Conservation (phyloP, 1,284 basidiomycete species). For the Boletus smithii region DNA sequence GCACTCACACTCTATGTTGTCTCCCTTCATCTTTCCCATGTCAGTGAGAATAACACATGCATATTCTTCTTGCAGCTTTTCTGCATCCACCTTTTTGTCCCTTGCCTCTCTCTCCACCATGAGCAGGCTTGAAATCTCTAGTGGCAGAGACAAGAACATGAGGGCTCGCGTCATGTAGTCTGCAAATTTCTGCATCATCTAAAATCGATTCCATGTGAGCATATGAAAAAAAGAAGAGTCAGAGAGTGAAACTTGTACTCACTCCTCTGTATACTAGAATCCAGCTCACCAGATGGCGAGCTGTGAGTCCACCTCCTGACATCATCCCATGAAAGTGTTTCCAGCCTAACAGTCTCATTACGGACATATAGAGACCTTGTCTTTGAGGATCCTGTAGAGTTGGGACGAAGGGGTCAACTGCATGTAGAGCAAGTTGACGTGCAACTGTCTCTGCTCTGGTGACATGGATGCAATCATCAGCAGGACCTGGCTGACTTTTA, state of each 20-base stretch:
- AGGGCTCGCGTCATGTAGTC: background rate
- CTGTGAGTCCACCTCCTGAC: background rate
- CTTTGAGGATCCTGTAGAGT: background rate
- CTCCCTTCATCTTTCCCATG: too few species aligned
- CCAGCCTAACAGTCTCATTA: background rate
- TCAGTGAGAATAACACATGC: too few species aligned
- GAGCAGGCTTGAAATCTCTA: background rate
- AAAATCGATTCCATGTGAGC: background rate
- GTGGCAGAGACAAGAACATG: background rate
- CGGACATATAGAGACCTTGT: background rate
- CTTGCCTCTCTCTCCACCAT: too few species aligned
- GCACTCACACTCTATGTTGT: too few species aligned
- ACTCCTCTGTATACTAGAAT: background rate
- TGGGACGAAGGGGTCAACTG: background rate
- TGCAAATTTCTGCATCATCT: background rate
- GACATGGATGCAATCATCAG: background rate
- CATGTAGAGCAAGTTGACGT: too few species aligned
- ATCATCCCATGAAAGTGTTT: background rate
- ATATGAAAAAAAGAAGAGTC: too few species aligned
- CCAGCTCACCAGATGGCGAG: background rate
- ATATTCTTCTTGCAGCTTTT: too few species aligned
- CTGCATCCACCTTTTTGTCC: too few species aligned
- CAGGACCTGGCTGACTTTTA: background rate
- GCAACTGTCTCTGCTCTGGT: too few species aligned
- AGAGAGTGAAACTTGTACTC: too few species aligned